phyloP scores from a whole-genome alignment of 2,329 filamentous ascomycete species.

The Fusarium clavum region DNA sequence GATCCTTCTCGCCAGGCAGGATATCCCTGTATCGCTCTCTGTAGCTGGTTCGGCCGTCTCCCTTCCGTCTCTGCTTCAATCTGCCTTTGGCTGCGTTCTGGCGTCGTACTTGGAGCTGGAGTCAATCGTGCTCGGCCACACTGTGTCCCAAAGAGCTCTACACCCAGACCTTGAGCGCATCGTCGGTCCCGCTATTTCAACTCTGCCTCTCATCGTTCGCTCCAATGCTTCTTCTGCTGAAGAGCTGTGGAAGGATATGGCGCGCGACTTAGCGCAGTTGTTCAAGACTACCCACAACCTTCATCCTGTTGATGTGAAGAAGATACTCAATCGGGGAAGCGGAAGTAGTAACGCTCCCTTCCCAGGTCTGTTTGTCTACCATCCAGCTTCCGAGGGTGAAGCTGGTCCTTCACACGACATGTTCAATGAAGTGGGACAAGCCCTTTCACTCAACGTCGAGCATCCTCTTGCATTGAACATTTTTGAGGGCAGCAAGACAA shows the following conservation, averaged over 20 bases:
- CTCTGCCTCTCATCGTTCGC: slow-evolving; percentile 15
- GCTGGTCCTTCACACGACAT: background rate
- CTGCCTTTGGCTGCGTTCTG: slow-evolving; percentile 19
- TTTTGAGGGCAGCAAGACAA: background rate
- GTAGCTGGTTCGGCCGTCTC: fast-evolving
- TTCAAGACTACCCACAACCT: slow-evolving; percentile 9
- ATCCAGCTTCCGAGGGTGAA: slow-evolving; percentile 1
- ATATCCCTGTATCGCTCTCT: background rate
- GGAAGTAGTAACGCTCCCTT: slow-evolving; percentile 5
- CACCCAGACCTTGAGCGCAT: slow-evolving; percentile 9
- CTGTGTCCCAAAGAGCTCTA: slow-evolving; percentile 10
- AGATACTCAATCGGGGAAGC: slow-evolving; percentile 14
- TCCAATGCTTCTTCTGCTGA: background rate
- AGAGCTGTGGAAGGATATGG: slow-evolving; percentile 18
- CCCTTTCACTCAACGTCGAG: slow-evolving; percentile 27
- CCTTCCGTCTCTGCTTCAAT: slow-evolving; percentile 10
- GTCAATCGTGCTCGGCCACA: slow-evolving; percentile 10
- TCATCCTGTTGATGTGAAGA: slow-evolving; percentile 27
- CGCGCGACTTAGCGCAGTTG: background rate
- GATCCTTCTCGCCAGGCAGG: background rate
- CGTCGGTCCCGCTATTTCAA: slow-evolving; percentile 23
- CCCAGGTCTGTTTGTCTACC: slow-evolving; percentile 22
- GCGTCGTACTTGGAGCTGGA: slow-evolving; percentile 17
- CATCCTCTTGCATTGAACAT: slow-evolving; percentile 23
- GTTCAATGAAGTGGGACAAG: slow-evolving; percentile 21